Percentiles rank a stretch among this genome's conserved stretches.
phyloP scores from a whole-genome alignment of 805 yeast genomes.

The Lachancea thermotolerans region DNA sequence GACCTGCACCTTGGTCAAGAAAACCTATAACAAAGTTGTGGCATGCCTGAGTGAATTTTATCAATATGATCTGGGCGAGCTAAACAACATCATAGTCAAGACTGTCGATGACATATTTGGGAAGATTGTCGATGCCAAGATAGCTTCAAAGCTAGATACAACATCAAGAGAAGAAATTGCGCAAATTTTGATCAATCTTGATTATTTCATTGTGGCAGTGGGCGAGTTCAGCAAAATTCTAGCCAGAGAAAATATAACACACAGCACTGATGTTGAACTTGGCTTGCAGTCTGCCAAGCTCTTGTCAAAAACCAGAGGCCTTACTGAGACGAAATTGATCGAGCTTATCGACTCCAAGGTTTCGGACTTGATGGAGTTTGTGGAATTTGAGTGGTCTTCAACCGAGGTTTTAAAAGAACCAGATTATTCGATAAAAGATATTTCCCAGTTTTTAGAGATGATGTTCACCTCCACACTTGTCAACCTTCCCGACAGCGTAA shows the following conservation, averaged over 20 bases:
- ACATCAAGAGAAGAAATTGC: conserved; percentile 84
- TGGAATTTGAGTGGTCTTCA: conserved; percentile 80
- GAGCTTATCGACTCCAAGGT: conserved; percentile 76
- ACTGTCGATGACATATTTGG: conserved; percentile 65
- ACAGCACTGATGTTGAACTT: conserved; percentile 36
- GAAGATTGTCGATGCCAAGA: conserved; percentile 57
- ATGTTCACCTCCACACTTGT: conserved; percentile 80
- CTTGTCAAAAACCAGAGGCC: conserved; percentile 53
- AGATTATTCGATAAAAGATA: conserved; percentile 67
- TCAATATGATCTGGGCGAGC: conserved; percentile 52
- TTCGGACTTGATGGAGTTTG: conserved; percentile 71
- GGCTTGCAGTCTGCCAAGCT: conserved; percentile 46
- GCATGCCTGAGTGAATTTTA: conserved; percentile 60
- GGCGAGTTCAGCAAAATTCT: conserved; percentile 48
- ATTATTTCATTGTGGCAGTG: conserved; percentile 74
- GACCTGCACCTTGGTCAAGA: conserved; percentile 68
- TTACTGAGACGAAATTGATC: conserved; percentile 76
- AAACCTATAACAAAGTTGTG: conserved; percentile 56
- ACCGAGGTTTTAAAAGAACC: conserved; percentile 49
- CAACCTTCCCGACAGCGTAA: conserved; percentile 69
- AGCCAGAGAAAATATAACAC: conserved; percentile 33
- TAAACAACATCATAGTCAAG: conserved; percentile 51
- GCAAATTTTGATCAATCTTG: conserved; percentile 82
- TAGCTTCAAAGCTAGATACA: conserved; percentile 54
- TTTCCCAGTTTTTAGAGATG: conserved; percentile 78